A percentile compares a stretch with the other conserved stretches of the same genome.
phyloP scores from a whole-genome alignment of 352 stramenopile genomes.

The Globisporangium takayamanum region DNA sequence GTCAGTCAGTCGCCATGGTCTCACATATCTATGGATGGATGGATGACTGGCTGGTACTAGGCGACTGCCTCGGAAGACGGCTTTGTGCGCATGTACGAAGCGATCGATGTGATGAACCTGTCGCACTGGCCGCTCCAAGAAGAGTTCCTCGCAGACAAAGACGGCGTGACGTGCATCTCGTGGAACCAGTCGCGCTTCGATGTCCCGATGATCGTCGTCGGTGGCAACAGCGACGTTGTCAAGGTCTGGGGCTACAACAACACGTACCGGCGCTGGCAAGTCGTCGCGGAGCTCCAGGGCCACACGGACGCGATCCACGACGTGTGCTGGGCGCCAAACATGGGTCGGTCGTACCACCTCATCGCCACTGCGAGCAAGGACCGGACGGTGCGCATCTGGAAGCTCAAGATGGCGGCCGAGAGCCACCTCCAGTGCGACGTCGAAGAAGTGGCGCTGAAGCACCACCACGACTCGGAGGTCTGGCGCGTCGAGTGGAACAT shows the following conservation, averaged over 20 bases:
- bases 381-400: slow-evolving; percentile 84
- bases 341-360: slow-evolving; percentile 90
- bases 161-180: slow-evolving; percentile 88
- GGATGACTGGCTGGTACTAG: slow-evolving; percentile 20
- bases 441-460: slow-evolving; percentile 67
- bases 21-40: background rate
- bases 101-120: slow-evolving; percentile 94
- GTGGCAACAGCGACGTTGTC: slow-evolving; percentile 82
- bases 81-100: slow-evolving; percentile 94
- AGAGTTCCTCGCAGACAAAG: slow-evolving; percentile 76
- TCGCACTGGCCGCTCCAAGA: slow-evolving; percentile 92
- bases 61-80: slow-evolving; percentile 93
- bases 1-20: background rate
- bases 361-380: slow-evolving; percentile 92
- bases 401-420: slow-evolving; percentile 66
- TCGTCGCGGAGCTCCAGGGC: slow-evolving; percentile 73
- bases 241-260: slow-evolving; percentile 93
- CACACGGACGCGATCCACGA: slow-evolving; percentile 91
- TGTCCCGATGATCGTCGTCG: slow-evolving; percentile 92
- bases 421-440: slow-evolving; percentile 60
- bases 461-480: slow-evolving; percentile 87
- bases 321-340: slow-evolving; percentile 95
- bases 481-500: slow-evolving; percentile 97
- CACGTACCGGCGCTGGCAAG: slow-evolving; percentile 78
- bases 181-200: slow-evolving; percentile 95